Percentiles rank a stretch among this genome's conserved stretches.
Conservation (phyloP, 2,329 filamentous ascomycete genomes). For the Neofusicoccum cordaticola region DNA sequence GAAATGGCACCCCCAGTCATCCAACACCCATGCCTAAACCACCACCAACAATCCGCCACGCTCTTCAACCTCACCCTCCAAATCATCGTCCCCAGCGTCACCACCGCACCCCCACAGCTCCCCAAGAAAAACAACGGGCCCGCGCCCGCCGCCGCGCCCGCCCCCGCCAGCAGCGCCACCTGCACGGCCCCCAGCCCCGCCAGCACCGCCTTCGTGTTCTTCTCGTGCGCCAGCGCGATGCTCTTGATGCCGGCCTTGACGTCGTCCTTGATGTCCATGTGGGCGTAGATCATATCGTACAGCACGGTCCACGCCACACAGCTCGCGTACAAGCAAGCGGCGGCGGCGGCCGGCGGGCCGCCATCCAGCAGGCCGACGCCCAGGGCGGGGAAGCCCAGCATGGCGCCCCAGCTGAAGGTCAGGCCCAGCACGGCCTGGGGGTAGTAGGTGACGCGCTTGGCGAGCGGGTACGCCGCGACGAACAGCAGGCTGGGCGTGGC, state of each 20-base stretch:
- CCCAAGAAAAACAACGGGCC: slow-evolving; percentile 59
- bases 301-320: slow-evolving; percentile 84
- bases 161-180: slow-evolving; percentile 65
- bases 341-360: slow-evolving; percentile 60
- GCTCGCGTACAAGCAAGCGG: slow-evolving; percentile 68
- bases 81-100: slow-evolving; percentile 58
- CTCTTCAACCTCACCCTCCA: slow-evolving; percentile 56
- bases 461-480: slow-evolving; percentile 74
- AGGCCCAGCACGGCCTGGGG: slow-evolving; percentile 79
- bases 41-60: slow-evolving; percentile 61
- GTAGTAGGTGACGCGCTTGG: slow-evolving; percentile 84
- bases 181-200: slow-evolving; percentile 68
- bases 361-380: slow-evolving; percentile 71
- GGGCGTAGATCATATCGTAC: slow-evolving; percentile 92
- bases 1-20: slow-evolving; percentile 60
- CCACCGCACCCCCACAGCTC: slow-evolving; percentile 55
- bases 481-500: slow-evolving; percentile 71
- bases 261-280: slow-evolving; percentile 87
- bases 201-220: slow-evolving; percentile 73
- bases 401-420: slow-evolving; percentile 85
- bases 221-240: slow-evolving; percentile 76
- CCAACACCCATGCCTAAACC: slow-evolving; percentile 62
- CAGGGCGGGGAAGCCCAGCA: slow-evolving; percentile 83
- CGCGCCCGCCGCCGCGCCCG: slow-evolving; percentile 61
- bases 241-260: slow-evolving; percentile 84